Percentiles rank a stretch among this genome's conserved stretches.
These are phyloP conservation scores for Pyronema omphalodes DNA, from an alignment of 495 filamentous ascomycete species.

Conservation along the genomic window DNA sequence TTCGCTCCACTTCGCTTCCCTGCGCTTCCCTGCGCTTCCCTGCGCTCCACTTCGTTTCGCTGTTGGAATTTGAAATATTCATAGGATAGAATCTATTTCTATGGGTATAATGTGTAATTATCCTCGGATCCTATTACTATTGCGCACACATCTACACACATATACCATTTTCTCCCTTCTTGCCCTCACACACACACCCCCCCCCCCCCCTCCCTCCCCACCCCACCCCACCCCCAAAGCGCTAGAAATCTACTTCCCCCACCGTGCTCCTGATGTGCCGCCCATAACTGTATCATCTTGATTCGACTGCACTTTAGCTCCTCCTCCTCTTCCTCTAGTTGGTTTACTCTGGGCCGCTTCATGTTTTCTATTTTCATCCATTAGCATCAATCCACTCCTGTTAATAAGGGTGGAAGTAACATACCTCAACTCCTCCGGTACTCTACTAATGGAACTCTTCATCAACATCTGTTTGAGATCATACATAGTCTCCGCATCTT, in stretches of 20 bases:
- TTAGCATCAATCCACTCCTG: not conserved
- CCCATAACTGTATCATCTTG: not conserved
- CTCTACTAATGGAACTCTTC: slow-evolving; percentile 74
- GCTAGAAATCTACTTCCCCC: slow-evolving; percentile 1
- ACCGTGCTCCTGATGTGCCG: not conserved
- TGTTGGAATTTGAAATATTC: no score
- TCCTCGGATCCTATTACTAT: no score
- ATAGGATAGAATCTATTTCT: no score
- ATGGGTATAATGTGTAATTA: no score
- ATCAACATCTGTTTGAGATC: slow-evolving; percentile 91
- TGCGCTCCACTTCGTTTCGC: no score
- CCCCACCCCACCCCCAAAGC: not conserved
- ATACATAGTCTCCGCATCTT: slow-evolving; percentile 87
- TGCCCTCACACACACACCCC: no score
- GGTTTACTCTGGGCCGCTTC: slow-evolving; percentile 81
- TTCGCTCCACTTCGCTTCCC: no score
- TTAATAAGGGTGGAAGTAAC: not conserved
- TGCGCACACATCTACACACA: no score
- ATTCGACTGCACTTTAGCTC: not conserved
- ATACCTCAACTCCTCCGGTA: slow-evolving; percentile 71
- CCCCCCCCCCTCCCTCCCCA: no score
- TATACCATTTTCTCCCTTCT: no score
- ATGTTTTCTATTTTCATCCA: slow-evolving; percentile 37
- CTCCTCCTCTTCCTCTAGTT: slow-evolving; percentile 9
- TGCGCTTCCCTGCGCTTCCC: no score